Base-by-base conservation (phyloP, 192 early-diverging fungal genomes). In the Coemansia sp. region DNA sequence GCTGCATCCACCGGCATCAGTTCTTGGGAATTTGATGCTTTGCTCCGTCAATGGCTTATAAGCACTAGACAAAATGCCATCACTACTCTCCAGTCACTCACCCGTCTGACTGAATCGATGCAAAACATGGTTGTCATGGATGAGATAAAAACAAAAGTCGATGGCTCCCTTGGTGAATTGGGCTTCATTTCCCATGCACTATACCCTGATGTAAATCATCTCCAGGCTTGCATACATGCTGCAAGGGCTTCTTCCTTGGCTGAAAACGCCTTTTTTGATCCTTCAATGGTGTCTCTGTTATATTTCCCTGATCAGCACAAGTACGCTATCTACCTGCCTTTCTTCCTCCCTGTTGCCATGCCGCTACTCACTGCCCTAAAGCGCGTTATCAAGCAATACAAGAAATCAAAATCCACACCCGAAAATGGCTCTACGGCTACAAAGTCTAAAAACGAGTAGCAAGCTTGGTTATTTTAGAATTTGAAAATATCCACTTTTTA, bases 231-330 rank as follows among this genome's bases (percentile, higher is more conserved):
- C 18, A 29, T 71, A 11, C 71, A 85, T 28, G 88, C 94, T 2
- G 80, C 87, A 7, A 59, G 69, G 6, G 96, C 92, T 0, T 74
- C 94, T 7, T 73, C 73, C 30, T 60, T 84, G 14, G 85, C 96
- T 3, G 94, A 98, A 78, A 82, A 81, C 4, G 96, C 97, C 5
- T 99, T 99, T 71, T 98, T 97, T 86, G 94, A 99, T 69, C 95
- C 95, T 0, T 93, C 93, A 11, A 97, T 99, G 97, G 94, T 99
- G 0, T 90, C 94, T 5, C 87, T 97, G 88, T 82, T 98, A 5
- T 99, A 99, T 69, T 99, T 99, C 81, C 97, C 97, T 5, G 91
- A 94, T 63, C 95, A 99, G 75, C 97, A 99, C 82, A 97, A 94
- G 76, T 93, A 91, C 60, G 97, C 96, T 16, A 93, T 99, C 36